Base-by-base conservation (phyloP, 192 early-diverging fungal species). In the Rhizophagus sp. region DNA sequence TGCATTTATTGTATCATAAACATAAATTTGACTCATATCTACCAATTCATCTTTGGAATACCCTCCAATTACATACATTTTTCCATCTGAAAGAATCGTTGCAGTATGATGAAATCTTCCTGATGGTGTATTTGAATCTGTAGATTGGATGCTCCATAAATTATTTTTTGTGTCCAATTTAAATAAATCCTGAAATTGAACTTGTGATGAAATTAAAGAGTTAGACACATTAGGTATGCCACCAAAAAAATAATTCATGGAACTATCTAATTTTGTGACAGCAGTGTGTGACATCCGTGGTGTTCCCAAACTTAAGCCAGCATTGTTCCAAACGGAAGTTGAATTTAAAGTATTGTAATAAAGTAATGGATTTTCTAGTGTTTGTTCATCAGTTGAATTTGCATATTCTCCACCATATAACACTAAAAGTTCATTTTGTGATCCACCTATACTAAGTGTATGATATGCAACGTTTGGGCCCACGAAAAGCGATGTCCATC, bases 61-160 rank as follows among this genome's bases (percentile, higher is more conserved):
- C 22, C 82, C 82, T 62, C 82, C 82, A 44, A 83, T 74, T 0
- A 83, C 52, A 41, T 76, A 69, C 78, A 83, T 80, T 36, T 76
- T 74, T 13, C 82, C 82, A 63, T 83, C 82, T 0, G 62, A 6
- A 30, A 83, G 70, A 49, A 83, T 17, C 1, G 77, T 83, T 13
- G 78, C 24, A 7, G 73, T 80, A 36, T 83, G 82, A 65, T 80
- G 79, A 62, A 44, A 80, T 30, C 82, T 79, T 49, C 49, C 52
- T 44, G 78, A 61, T 19, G 82, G 82, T 17, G 78, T 67, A 30
- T 27, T 36, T 5, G 73, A 12, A 50, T 68, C 47, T 27, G 44
- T 25, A 64, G 25, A 0, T 66, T 80, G 66, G 19, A 34, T 22
- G 8, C 17, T 30, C 82, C 82, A 83, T 17, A 12, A 24, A 62